These are phyloP conservation scores for Sarcomyxa edulis DNA, from an alignment of 768 basidiomycete genomes.

Conservation along the genomic window DNA sequence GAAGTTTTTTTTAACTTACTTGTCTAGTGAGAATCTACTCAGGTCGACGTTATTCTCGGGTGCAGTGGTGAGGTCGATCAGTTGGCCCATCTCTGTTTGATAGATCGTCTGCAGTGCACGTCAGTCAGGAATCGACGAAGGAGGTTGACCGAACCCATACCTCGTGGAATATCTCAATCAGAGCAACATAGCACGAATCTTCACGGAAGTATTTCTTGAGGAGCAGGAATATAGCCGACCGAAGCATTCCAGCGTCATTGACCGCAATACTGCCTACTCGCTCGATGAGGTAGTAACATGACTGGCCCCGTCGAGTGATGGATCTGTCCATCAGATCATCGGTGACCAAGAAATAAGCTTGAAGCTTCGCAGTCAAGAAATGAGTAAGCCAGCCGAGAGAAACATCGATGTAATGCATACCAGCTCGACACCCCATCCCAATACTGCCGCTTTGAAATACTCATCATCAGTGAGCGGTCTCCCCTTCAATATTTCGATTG, in stretches of 20 bases:
- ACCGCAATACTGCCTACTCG: slow-evolving; percentile 80
- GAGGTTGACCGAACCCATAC: slow-evolving; percentile 1
- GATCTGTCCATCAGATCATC: slow-evolving; percentile 98
- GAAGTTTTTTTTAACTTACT: slow-evolving; percentile 49
- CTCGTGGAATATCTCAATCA: slow-evolving; percentile 91
- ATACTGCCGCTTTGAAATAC: slow-evolving; percentile 80
- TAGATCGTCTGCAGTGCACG: slow-evolving; percentile 56
- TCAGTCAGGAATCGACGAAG: too few relatives aligned
- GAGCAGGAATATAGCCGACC: slow-evolving; percentile 87
- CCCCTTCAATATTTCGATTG: slow-evolving; percentile 82
- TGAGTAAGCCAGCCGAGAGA: background rate
- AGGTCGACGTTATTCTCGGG: slow-evolving; percentile 88
- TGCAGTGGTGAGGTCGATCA: slow-evolving; percentile 94
- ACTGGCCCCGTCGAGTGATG: slow-evolving; percentile 89
- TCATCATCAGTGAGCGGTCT: slow-evolving; percentile 72
- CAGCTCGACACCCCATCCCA: slow-evolving; percentile 96
- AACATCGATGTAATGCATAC: slow-evolving; percentile 39
- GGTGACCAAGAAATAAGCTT: slow-evolving; percentile 95
- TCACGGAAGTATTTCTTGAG: slow-evolving; percentile 81
- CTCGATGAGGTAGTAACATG: slow-evolving; percentile 82
- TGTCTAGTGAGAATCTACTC: slow-evolving; percentile 79
- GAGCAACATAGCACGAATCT: slow-evolving; percentile 79
- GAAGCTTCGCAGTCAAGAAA: slow-evolving; percentile 49
- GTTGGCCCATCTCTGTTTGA: slow-evolving; percentile 94
- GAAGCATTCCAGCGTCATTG: slow-evolving; percentile 97